Evolutionary conservation across 1,284 basidiomycete genomes (phyloP).

Genomic region (Ganoderma boninense): DNA sequence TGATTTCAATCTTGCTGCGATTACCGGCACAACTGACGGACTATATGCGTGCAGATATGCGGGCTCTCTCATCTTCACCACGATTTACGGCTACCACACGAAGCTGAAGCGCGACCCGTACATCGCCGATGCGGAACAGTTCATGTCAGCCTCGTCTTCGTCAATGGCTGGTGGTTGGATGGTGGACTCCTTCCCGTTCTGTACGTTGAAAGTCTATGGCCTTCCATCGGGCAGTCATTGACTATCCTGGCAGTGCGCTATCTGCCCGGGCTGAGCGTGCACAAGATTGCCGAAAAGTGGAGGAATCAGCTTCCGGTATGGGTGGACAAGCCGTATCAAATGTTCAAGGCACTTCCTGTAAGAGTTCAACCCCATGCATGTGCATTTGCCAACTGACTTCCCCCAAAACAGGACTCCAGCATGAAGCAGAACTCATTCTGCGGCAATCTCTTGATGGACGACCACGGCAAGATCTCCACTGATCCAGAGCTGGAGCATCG

Average conservation of each 20-base stretch:
- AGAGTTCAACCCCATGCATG: not conserved
- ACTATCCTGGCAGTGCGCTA: not conserved
- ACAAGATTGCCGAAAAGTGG: conserved; percentile 4
- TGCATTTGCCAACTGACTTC: not conserved
- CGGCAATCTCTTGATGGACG: conserved; percentile 17
- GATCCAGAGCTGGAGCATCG: conserved; percentile 10
- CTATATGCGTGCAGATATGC: conserved; percentile 7
- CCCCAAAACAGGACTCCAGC: conserved; percentile 8
- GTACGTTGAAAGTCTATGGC: conserved; percentile 5
- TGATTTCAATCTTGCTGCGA: not conserved
- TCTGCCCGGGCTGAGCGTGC: not conserved
- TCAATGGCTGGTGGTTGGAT: conserved; percentile 19
- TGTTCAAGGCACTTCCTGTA: conserved; percentile 26
- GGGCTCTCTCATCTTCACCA: conserved; percentile 20
- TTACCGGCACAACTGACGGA: not conserved
- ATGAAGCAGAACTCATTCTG: conserved; percentile 23
- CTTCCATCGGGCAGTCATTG: not conserved
- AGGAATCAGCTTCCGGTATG: conserved; percentile 10
- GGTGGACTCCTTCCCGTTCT: conserved; percentile 23
- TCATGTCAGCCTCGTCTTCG: conserved; percentile 13
- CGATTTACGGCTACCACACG: conserved; percentile 21
- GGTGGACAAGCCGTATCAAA: conserved; percentile 15
- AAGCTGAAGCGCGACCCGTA: conserved; percentile 17
- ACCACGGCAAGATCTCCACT: conserved; percentile 11
- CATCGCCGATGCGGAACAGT: conserved; percentile 20